Evolutionary conservation across 192 early-diverging fungal species (phyloP).

Genomic region (Umbelopsis ramanniana): DNA sequence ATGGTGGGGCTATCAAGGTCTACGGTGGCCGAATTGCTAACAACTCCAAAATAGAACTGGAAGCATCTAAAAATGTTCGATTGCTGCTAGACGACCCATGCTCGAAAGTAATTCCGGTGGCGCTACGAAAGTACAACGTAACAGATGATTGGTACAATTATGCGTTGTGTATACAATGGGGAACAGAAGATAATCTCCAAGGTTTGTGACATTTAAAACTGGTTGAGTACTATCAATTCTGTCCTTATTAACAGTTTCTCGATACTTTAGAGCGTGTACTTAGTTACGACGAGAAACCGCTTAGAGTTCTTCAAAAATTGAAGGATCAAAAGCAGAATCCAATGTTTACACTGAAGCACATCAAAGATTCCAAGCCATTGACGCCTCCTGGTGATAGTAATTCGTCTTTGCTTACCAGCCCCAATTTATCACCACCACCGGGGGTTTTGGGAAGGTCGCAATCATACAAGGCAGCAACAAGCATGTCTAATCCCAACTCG

Average conservation of each 20-base stretch:
- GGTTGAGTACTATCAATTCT: constrained; percentile 9
- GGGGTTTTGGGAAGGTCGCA: constrained; percentile 6
- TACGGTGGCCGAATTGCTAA: constrained; percentile 74
- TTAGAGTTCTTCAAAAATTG: constrained; percentile 72
- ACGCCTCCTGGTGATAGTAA: constrained; percentile 31
- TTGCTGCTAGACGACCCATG: constrained; percentile 82
- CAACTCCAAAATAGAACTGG: constrained; percentile 48
- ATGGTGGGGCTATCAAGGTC: constrained; percentile 78
- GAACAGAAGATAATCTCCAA: constrained; percentile 53
- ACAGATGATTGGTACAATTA: constrained; percentile 86
- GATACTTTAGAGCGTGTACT: constrained; percentile 62
- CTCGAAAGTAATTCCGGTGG: constrained; percentile 82
- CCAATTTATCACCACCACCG: neutral
- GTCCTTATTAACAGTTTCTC: neutral
- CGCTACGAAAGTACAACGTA: constrained; percentile 92
- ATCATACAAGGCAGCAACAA: constrained; percentile 14
- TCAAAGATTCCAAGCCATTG: constrained; percentile 66
- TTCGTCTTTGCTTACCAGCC: neutral
- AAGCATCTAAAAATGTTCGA: constrained; percentile 87
- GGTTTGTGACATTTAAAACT: constrained; percentile 40
- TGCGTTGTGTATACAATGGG: constrained; percentile 80
- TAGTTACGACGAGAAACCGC: constrained; percentile 79
- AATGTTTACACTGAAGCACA: constrained; percentile 76
- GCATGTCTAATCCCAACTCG: constrained; percentile 14
- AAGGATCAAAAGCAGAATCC: constrained; percentile 73